phyloP scores from a whole-genome alignment of 2,329 filamentous ascomycete genomes.

The Ascochyta viciae-villosae region DNA sequence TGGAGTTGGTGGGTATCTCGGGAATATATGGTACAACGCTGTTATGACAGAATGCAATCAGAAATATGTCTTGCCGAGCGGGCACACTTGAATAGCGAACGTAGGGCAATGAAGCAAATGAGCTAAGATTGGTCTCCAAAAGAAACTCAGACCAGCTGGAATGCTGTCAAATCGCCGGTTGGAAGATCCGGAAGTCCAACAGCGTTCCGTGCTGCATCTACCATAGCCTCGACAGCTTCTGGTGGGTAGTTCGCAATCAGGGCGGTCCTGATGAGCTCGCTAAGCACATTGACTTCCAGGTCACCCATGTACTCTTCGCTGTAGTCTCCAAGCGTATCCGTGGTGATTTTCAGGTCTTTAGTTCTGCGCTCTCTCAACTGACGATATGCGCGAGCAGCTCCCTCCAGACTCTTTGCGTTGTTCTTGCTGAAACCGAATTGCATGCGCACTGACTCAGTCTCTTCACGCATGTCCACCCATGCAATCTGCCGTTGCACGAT shows the following conservation, averaged over 20 bases:
- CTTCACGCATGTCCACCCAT: conserved; percentile 34
- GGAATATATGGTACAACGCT: conserved; percentile 10
- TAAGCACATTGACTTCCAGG: conserved; percentile 36
- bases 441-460: conserved; percentile 15
- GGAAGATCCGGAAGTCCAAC: conserved; percentile 34
- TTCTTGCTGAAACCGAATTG: conserved; percentile 22
- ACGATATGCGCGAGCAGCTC: conserved; percentile 21
- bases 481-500: conserved; percentile 40
- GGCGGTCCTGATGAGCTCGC: conserved; percentile 42
- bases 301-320: conserved; percentile 33
- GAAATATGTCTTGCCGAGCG: background rate
- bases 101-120: background rate
- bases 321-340: conserved; percentile 21
- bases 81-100: background rate
- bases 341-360: conserved; percentile 23
- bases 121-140: background rate
- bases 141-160: background rate
- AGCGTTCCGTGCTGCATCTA: conserved; percentile 34
- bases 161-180: conserved; percentile 37
- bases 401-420: conserved; percentile 23
- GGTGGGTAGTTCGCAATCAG: conserved; percentile 33
- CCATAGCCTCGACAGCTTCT: conserved; percentile 38
- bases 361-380: conserved; percentile 29
- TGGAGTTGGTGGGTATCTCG: conserved; percentile 26
- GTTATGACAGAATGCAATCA: background rate